These are phyloP conservation scores for Lepidopterella palustris DNA, from an alignment of 495 filamentous ascomycete genomes.

Conservation along the genomic window DNA sequence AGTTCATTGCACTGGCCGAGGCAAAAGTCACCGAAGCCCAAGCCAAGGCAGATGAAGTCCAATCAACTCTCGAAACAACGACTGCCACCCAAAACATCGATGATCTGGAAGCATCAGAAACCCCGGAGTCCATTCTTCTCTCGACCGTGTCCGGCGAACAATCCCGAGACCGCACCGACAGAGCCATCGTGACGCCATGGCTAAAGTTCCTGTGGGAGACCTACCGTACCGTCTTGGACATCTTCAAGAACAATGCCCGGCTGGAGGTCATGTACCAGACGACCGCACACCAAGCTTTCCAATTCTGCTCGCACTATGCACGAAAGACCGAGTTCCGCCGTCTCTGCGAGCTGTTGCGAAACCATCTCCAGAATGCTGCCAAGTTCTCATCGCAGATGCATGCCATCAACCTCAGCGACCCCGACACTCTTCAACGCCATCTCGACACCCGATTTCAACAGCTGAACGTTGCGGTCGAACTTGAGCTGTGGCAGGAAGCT, in stretches of 20 bases:
- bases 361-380: slow-evolving; percentile 98
- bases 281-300: slow-evolving; percentile 94
- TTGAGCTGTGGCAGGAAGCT: slow-evolving; percentile 98
- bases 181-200: slow-evolving; percentile 97
- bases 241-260: slow-evolving; percentile 96
- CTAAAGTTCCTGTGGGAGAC: slow-evolving; percentile 99
- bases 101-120: slow-evolving; percentile 94
- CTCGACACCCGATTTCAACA: slow-evolving; percentile 98
- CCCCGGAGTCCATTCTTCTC: slow-evolving; percentile 93
- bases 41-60: slow-evolving; percentile 89
- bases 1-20: slow-evolving; percentile 94
- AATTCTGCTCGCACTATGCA: slow-evolving; percentile 96
- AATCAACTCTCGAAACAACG: slow-evolving; percentile 71
- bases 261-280: slow-evolving; percentile 97
- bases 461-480: slow-evolving; percentile 93
- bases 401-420: slow-evolving; percentile 96
- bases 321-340: slow-evolving; percentile 99
- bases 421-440: slow-evolving; percentile 94
- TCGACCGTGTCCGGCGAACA: slow-evolving; percentile 98
- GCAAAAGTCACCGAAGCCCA: slow-evolving; percentile 94
- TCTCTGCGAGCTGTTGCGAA: slow-evolving; percentile 93
- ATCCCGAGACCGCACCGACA: slow-evolving; percentile 90
- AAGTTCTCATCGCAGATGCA: slow-evolving; percentile 99
- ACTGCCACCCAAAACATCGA: slow-evolving; percentile 72
- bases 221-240: slow-evolving; percentile 97